Conservation (phyloP, 225 moss, liverwort and hornwort species). For the Pleurozium schreberi region DNA sequence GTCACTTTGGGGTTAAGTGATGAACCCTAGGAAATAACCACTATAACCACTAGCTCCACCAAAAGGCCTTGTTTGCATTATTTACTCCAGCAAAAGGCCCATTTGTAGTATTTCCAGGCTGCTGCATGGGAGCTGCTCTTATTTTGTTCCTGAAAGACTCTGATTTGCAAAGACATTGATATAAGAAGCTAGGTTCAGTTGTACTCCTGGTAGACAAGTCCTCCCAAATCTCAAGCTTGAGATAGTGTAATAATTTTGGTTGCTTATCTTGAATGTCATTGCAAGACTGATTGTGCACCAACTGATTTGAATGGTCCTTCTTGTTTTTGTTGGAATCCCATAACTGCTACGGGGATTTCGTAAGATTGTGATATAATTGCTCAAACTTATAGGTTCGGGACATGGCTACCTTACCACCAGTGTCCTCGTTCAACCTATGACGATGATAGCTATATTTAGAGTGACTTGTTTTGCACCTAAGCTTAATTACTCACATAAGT, state of each 20-base stretch:
- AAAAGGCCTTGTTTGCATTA: too few species aligned
- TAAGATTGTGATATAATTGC: background rate
- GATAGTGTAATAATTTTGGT: background rate
- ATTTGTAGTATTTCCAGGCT: too few species aligned
- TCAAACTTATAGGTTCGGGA: background rate
- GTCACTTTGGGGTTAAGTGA: too few species aligned
- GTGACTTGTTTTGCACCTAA: background rate
- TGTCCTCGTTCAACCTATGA: background rate
- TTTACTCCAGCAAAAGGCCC: too few species aligned
- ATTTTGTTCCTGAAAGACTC: background rate
- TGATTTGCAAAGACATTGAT: background rate
- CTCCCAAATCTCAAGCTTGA: background rate
- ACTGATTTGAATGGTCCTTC: background rate
- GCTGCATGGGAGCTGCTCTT: too few species aligned
- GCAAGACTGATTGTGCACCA: background rate
- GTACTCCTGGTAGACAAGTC: background rate
- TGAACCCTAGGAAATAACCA: too few species aligned
- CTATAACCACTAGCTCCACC: too few species aligned
- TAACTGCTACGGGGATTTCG: background rate
- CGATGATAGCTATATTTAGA: background rate
- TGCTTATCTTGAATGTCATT: background rate
- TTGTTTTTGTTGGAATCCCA: background rate
- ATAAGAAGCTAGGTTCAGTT: too few species aligned
- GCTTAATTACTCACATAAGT: background rate
- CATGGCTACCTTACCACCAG: background rate